A percentile compares a stretch with the other conserved stretches of the same genome.
phyloP scores from a whole-genome alignment of 2,329 filamentous ascomycete genomes.

The Cladosporium oxysporum region DNA sequence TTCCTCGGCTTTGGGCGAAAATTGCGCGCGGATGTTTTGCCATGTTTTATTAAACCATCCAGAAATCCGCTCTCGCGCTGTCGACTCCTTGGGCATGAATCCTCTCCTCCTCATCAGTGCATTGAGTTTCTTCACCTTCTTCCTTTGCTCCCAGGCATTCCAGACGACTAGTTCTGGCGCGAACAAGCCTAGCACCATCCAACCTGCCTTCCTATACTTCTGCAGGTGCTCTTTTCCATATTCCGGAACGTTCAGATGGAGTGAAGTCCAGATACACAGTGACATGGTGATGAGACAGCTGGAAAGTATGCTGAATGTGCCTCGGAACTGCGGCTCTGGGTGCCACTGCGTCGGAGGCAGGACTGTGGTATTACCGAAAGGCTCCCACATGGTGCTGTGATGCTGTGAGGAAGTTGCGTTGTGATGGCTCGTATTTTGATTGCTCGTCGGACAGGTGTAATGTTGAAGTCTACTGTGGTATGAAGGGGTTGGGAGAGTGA shows the following conservation, averaged over 20 bases:
- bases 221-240: constrained; percentile 17
- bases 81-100: neutral
- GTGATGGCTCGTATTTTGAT: neutral
- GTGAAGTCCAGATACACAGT: constrained; percentile 25
- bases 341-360: constrained; percentile 19
- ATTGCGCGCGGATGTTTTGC: neutral
- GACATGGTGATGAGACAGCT: constrained; percentile 23
- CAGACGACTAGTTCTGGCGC: constrained; percentile 22
- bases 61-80: neutral
- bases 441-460: neutral
- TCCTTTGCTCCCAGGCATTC: constrained; percentile 15
- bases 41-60: neutral
- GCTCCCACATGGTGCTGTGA: neutral
- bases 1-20: neutral
- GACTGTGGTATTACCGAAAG: constrained; percentile 7
- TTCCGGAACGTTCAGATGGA: constrained; percentile 27
- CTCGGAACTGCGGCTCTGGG: constrained; percentile 23
- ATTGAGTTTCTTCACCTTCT: neutral
- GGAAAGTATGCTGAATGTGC: constrained; percentile 23
- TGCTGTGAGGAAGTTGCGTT: neutral
- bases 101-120: neutral
- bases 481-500: neutral
- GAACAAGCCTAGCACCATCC: constrained; percentile 23
- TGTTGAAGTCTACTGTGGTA: neutral
- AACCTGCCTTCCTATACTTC: constrained; percentile 19